These are phyloP conservation scores for Mangifera indica DNA, from an alignment of 345 rosid genomes.

Conservation along the genomic window DNA sequence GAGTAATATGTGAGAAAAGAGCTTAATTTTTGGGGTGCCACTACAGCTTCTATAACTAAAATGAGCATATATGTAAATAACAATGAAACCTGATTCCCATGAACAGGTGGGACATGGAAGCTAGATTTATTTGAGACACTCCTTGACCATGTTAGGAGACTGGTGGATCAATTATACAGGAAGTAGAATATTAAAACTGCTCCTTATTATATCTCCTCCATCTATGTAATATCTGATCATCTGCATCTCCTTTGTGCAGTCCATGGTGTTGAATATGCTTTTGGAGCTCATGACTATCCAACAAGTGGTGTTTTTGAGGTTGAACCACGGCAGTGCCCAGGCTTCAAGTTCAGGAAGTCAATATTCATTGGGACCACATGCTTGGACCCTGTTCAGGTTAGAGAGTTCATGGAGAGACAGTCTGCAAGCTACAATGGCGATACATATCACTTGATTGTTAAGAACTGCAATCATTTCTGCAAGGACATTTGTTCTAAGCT, in stretches of 20 bases:
- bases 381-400: conserved; percentile 74
- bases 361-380: conserved; percentile 84
- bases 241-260: conserved; percentile 42
- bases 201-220: not conserved
- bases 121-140: not conserved
- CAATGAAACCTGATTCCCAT: not conserved
- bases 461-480: conserved; percentile 96
- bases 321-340: conserved; percentile 91
- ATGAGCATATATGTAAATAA: not conserved
- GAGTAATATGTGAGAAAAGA: not conserved
- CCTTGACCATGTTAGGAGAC: not conserved
- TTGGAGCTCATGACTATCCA: conserved; percentile 92
- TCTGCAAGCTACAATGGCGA: conserved; percentile 84
- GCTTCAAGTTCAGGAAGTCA: conserved; percentile 90
- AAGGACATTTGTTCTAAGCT: conserved; percentile 69
- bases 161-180: not conserved
- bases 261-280: conserved; percentile 93
- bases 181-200: not conserved
- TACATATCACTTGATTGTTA: conserved; percentile 78
- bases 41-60: not conserved
- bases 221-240: not conserved
- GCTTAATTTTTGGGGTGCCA: not conserved
- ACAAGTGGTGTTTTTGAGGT: conserved; percentile 93
- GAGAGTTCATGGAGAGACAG: conserved; percentile 79
- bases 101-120: not conserved